phyloP scores from a whole-genome alignment of 2,329 filamentous ascomycete species.

The Trichoderma sp. region DNA sequence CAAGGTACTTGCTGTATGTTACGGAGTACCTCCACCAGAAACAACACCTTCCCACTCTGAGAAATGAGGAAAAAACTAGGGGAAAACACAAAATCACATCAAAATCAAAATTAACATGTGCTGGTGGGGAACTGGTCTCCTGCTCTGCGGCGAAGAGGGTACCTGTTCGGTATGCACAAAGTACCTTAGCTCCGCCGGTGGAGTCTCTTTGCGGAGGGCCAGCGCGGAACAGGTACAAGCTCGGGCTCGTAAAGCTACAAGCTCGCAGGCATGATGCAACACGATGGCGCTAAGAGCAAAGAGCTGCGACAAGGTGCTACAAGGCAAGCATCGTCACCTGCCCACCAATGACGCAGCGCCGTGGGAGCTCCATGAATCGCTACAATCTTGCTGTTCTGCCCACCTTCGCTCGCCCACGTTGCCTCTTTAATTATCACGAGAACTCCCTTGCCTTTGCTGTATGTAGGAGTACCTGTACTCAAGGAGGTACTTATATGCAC shows the following conservation, averaged over 20 bases:
- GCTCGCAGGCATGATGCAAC: conserved; percentile 5
- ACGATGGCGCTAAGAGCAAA: conserved; percentile 5
- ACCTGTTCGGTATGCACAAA: neutral
- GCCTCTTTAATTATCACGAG: neutral
- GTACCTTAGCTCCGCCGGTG: conserved; percentile 9
- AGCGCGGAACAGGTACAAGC: neutral
- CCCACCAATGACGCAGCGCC: conserved; percentile 9
- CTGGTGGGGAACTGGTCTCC: conserved; percentile 8
- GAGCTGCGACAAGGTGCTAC: neutral
- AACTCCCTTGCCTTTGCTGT: neutral
- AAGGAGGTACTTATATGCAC: neutral
- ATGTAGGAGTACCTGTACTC: neutral
- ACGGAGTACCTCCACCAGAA: neutral
- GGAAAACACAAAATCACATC: neutral
- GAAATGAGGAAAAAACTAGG: neutral
- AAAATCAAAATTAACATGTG: conserved; percentile 18
- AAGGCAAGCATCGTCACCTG: conserved; percentile 11
- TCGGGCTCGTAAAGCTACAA: conserved; percentile 1
- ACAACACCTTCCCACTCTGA: neutral
- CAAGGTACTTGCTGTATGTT: neutral
- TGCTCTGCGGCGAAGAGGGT: neutral
- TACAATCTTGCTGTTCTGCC: neutral
- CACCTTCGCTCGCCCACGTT: neutral
- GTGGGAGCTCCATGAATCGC: neutral
- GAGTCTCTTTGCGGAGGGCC: neutral